A percentile compares a stretch with the other conserved stretches of the same genome.
phyloP scores from a whole-genome alignment of 768 basidiomycete species.

The Punctularia strigosozonata region DNA sequence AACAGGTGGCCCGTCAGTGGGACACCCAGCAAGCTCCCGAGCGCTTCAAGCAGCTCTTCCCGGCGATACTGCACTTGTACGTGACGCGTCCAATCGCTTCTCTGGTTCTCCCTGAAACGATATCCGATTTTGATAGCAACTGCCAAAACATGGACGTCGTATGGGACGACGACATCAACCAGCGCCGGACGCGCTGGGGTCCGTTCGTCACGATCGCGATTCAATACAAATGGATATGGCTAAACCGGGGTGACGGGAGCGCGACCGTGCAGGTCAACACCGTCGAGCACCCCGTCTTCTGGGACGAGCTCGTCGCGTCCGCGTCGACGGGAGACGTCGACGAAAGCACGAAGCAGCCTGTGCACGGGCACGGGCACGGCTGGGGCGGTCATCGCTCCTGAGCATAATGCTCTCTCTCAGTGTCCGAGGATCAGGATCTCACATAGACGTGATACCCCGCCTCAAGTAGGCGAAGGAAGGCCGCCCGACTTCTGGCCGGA shows the following conservation, averaged over 20 bases:
- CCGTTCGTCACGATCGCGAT: conserved; percentile 4
- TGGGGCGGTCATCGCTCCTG: no score
- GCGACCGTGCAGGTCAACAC: neutral
- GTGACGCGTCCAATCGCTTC: neutral
- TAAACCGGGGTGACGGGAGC: conserved; percentile 2
- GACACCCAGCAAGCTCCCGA: neutral
- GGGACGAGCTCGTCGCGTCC: conserved; percentile 3
- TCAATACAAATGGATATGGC: conserved; percentile 5
- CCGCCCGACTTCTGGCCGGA: no score
- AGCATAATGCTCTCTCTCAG: no score
- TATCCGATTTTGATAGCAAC: neutral
- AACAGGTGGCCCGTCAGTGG: neutral
- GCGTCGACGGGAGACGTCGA: no score
- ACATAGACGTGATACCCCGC: no score
- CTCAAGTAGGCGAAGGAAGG: no score
- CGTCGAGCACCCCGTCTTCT: neutral
- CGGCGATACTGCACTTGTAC: conserved; percentile 4
- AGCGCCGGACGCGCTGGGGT: conserved; percentile 3
- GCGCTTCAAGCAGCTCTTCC: conserved; percentile 3
- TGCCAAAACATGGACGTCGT: conserved; percentile 1
- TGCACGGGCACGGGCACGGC: no score
- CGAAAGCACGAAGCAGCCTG: no score
- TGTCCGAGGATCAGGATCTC: no score
- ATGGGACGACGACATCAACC: conserved; percentile 4
- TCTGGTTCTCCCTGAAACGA: neutral